A percentile compares a stretch with the other conserved stretches of the same genome.
Conservation (phyloP, 768 basidiomycete genomes). For the Tulasnella sp. region DNA sequence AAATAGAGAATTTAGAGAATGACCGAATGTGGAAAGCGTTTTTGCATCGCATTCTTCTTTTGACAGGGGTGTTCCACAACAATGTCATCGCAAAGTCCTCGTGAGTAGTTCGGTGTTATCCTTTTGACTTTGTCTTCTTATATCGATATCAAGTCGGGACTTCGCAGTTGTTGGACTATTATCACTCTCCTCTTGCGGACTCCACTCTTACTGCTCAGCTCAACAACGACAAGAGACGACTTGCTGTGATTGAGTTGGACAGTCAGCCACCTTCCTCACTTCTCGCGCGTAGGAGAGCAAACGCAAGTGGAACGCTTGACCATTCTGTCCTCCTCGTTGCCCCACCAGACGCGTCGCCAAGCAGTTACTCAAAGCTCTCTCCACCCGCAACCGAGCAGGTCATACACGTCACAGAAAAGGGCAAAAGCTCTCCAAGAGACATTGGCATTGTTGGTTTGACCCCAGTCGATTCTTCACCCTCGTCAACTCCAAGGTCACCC, state of each 20-base stretch:
- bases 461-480: too few relatives aligned
- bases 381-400: too few relatives aligned
- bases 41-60: background rate
- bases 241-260: conserved; percentile 9
- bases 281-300: too few relatives aligned
- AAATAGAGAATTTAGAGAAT: background rate
- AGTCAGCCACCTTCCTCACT: too few relatives aligned
- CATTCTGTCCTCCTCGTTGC: too few relatives aligned
- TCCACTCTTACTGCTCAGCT: too few relatives aligned
- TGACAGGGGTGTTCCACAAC: background rate
- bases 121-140: background rate
- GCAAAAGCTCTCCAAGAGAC: too few relatives aligned
- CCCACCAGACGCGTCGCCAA: conserved; percentile 8
- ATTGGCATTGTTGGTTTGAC: too few relatives aligned
- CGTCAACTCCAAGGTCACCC: too few relatives aligned
- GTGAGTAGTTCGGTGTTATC: background rate
- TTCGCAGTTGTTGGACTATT: conserved; percentile 14
- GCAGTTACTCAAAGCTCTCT: conserved; percentile 5
- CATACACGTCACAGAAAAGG: too few relatives aligned
- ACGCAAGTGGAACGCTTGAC: too few relatives aligned
- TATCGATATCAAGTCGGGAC: background rate
- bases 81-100: background rate
- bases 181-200: conserved; percentile 9
- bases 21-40: background rate
- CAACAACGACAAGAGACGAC: conserved; percentile 11